Evolutionary conservation across 2,329 filamentous ascomycete species (phyloP).

Genomic region (Leptodontidium sp.): DNA sequence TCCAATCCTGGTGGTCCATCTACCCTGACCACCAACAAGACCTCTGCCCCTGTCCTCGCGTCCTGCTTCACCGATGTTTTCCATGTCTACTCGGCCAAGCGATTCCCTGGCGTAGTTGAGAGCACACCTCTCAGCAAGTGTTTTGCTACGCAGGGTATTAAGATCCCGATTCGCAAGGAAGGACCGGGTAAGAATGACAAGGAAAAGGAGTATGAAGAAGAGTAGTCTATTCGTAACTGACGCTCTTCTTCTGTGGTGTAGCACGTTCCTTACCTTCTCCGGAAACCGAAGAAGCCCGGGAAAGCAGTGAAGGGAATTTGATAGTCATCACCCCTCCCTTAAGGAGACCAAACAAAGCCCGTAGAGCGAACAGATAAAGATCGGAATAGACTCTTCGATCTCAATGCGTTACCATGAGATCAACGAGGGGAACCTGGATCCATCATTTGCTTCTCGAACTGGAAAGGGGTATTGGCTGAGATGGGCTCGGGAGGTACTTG

Average conservation of each 20-base stretch:
- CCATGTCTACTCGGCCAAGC: constrained; percentile 95
- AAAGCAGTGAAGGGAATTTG: neutral
- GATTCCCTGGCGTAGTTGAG: constrained; percentile 97
- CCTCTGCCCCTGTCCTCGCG: constrained; percentile 82
- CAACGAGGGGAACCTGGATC: no score
- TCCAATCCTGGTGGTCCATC: constrained; percentile 47
- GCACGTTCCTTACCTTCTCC: neutral
- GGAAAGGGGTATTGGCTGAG: no score
- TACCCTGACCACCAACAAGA: constrained; percentile 68
- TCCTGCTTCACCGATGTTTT: constrained; percentile 88
- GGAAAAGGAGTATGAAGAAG: constrained; percentile 44
- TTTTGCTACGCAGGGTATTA: constrained; percentile 93
- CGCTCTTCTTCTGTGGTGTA: neutral
- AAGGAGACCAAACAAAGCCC: no score
- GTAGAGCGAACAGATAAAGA: no score
- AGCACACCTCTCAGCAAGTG: constrained; percentile 90
- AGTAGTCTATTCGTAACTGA: constrained; percentile 25
- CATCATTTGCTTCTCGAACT: no score
- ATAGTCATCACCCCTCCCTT: no score
- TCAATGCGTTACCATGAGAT: no score
- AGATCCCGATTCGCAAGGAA: constrained; percentile 95
- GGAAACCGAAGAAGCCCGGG: neutral
- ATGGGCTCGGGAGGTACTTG: no score
- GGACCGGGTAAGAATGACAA: constrained; percentile 51
- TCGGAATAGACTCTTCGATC: no score